A percentile compares a stretch with the other conserved stretches of the same genome.
Evolutionary conservation across 345 rosid species (phyloP).

Genomic region (Pseudoturritis turrita): DNA sequence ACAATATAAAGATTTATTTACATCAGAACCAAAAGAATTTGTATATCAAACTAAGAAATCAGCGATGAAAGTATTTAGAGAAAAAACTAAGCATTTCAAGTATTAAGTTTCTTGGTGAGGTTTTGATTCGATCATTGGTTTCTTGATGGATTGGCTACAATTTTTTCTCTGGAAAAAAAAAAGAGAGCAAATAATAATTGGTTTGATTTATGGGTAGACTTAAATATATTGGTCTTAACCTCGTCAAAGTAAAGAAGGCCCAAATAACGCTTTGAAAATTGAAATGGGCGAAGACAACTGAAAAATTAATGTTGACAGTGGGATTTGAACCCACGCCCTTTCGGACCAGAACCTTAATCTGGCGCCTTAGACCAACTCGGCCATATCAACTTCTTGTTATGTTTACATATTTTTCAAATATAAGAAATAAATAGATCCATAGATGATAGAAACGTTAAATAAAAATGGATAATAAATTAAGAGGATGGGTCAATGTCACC

Average conservation of each 20-base stretch:
- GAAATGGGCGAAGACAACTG: too few species aligned
- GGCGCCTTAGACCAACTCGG: constrained; percentile 98
- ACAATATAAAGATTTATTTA: too few species aligned
- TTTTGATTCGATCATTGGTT: too few species aligned
- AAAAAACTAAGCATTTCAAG: too few species aligned
- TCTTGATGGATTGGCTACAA: too few species aligned
- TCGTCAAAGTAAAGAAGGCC: neutral
- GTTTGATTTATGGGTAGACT: neutral
- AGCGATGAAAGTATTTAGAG: too few species aligned
- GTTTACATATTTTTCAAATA: neutral
- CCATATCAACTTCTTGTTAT: constrained; percentile 44
- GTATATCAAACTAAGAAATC: too few species aligned
- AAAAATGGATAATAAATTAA: neutral
- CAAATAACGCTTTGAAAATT: neutral
- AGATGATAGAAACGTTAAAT: neutral
- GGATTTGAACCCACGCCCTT: constrained; percentile 98
- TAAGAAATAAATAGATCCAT: too few species aligned
- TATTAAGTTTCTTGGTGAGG: too few species aligned
- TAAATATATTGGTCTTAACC: neutral
- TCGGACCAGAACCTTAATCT: constrained; percentile 99
- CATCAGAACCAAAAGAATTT: too few species aligned
- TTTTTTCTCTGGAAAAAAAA: too few species aligned
- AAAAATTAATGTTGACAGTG: constrained; percentile 54
- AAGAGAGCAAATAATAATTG: too few species aligned
- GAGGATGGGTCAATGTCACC: constrained; percentile 31